Evolutionary conservation across 345 rosid species (phyloP).

Genomic region (Populus davidiana): DNA sequence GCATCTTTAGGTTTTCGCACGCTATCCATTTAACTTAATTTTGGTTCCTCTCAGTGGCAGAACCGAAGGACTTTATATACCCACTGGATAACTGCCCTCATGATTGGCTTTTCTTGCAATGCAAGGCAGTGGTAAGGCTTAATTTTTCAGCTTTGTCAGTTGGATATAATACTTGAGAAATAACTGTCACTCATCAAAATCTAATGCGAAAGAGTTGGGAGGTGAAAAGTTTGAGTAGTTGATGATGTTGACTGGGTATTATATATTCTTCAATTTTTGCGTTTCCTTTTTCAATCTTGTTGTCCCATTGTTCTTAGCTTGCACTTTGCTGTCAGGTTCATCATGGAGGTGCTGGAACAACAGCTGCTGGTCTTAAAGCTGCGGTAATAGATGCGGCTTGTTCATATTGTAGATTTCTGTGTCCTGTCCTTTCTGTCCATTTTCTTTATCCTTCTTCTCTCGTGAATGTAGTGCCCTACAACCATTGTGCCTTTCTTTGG

Average conservation of each 20-base stretch:
- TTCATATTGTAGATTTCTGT: not conserved
- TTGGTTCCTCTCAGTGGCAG: conserved; percentile 63
- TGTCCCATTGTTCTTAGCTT: not conserved
- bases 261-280: not conserved
- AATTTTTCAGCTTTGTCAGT: not conserved
- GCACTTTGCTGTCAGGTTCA: conserved; percentile 65
- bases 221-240: not conserved
- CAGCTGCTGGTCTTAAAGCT: conserved; percentile 98
- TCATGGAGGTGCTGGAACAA: conserved; percentile 99
- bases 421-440: not conserved
- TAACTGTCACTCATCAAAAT: not conserved
- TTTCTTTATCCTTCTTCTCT: conserved; percentile 2
- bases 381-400: conserved; percentile 43
- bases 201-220: not conserved
- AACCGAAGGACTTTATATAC: conserved; percentile 79
- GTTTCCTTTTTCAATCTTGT: not conserved
- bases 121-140: conserved; percentile 96
- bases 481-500: conserved; percentile 95
- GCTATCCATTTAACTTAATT: conserved; percentile 12
- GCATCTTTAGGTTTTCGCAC: not conserved
- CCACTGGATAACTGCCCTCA: conserved; percentile 90
- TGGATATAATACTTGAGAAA: not conserved
- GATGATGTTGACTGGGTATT: not conserved
- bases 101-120: conserved; percentile 93
- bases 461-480: conserved; percentile 75